A percentile compares a stretch with the other conserved stretches of the same genome.
These are phyloP conservation scores for Magnolia officinalis DNA, from an alignment of 164 flowering plant genomes.

Conservation along the genomic window DNA sequence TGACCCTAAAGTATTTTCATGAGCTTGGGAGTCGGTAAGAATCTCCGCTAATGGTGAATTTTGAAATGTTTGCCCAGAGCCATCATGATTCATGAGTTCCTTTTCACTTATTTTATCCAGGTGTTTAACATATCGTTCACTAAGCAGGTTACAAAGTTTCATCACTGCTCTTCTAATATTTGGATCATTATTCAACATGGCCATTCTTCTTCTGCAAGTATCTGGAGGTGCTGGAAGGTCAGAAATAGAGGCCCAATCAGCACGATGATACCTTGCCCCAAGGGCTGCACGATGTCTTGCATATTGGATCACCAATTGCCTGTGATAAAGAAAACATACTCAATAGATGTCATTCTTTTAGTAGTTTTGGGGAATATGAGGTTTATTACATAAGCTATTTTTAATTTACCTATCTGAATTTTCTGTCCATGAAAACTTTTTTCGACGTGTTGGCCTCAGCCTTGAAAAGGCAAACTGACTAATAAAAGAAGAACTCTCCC, in stretches of 20 bases:
- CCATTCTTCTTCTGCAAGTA: constrained; percentile 67
- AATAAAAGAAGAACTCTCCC: constrained; percentile 21
- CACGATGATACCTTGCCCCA: constrained; percentile 61
- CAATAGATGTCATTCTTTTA: not conserved
- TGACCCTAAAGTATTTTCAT: constrained; percentile 19
- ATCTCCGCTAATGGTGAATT: constrained; percentile 14
- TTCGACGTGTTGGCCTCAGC: constrained; percentile 38
- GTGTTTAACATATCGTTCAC: constrained; percentile 56
- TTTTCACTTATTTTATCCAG: constrained; percentile 34
- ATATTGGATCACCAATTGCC: constrained; percentile 73
- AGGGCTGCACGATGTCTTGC: constrained; percentile 69
- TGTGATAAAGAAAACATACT: constrained; percentile 17
- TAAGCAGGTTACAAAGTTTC: constrained; percentile 70
- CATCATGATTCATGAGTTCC: constrained; percentile 13
- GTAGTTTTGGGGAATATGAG: not conserved
- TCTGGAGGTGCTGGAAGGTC: constrained; percentile 79
- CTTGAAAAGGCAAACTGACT: constrained; percentile 32
- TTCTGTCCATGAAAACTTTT: constrained; percentile 70
- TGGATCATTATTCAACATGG: constrained; percentile 36
- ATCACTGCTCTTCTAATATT: constrained; percentile 56
- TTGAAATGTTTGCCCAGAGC: constrained; percentile 13
- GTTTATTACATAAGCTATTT: not conserved
- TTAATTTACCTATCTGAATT: constrained; percentile 62
- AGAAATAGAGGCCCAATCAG: constrained; percentile 61
- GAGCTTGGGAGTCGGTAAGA: constrained; percentile 1